Evolutionary conservation across 179 eudicot species (phyloP).

Genomic region (Amaranthus tricolor): DNA sequence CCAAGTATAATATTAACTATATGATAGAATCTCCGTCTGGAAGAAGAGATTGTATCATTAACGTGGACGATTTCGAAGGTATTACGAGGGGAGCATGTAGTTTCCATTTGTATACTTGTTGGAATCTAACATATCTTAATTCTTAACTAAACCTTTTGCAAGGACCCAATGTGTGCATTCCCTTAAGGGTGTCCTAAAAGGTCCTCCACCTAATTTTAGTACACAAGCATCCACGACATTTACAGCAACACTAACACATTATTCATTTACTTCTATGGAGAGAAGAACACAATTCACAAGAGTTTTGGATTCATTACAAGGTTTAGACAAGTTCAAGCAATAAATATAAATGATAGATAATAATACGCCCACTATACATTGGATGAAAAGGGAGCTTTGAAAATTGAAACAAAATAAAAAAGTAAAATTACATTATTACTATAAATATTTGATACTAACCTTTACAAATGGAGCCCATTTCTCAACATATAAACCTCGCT

Average conservation of each 20-base stretch:
- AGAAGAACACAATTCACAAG: background rate
- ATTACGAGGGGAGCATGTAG: too few species aligned
- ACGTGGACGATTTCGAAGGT: too few species aligned
- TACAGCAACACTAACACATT: background rate
- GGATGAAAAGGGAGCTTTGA: background rate
- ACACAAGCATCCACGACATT: too few species aligned
- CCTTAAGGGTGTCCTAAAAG: too few species aligned
- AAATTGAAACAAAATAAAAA: background rate
- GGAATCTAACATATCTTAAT: too few species aligned
- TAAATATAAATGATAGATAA: background rate
- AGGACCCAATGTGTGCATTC: too few species aligned
- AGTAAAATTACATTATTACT: background rate
- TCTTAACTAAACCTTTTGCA: too few species aligned
- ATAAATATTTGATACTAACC: conserved; percentile 45
- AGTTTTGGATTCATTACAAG: background rate
- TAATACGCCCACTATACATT: background rate
- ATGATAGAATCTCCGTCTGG: too few species aligned
- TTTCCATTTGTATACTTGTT: too few species aligned
- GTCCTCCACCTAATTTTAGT: too few species aligned
- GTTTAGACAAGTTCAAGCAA: background rate
- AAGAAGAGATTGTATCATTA: too few species aligned
- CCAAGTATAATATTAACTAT: too few species aligned
- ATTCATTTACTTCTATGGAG: background rate
- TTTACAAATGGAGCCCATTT: conserved; percentile 97
- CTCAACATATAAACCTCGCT: conserved; percentile 77